Base-by-base conservation (phyloP, 768 basidiomycete species). In the Lactarius sanguifluus region DNA sequence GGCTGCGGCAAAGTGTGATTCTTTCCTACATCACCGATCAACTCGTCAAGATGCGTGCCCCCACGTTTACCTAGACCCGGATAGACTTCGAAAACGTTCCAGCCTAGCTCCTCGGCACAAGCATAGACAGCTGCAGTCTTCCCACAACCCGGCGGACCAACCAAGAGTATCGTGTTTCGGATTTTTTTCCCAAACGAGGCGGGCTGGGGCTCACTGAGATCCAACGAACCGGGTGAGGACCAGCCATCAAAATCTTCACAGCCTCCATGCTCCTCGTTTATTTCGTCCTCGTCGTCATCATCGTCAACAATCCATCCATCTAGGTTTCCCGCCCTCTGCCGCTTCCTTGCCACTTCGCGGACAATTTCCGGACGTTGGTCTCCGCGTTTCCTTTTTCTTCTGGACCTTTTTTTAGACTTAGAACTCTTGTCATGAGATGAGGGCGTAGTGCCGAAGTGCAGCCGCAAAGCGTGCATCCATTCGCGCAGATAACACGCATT, bases 31-130 rank as follows among this genome's bases (percentile, higher is more conserved):
- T 96, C 94, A 16, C 97, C 97, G 57, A 98, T 85, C 69, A 95
- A 82, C 64, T 83, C 81, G 64, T 89, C 86, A 70, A 99, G 79
- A 71, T 86, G 91, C 30, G 86, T 80, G 7, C 91, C 92, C 66
- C 86, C 91, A 41, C 97, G 85, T 72, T 85, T 91, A n/a, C 95
- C 95, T 60, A 96, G 88, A 3, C 97, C 97, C 30, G 97, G 92
- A 77, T 95, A 91, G 15, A 98, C 94, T 75, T 99, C 97, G 73
- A 98, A 97, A 15, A 98, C 86, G 59, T 96, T 92, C 92, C 93
- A 99, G 16, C 89, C 93, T 40, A 99, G 81, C 77, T 99, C 96
- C 62, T 88, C 86, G 5, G 95, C 94, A 73, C 94, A 96, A 0
- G 96, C 95, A 76, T 97, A 95, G 2, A 97, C 90, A 25, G 93